Base-by-base conservation (phyloP, 1,284 basidiomycete genomes). In the Pyrrhoderma noxium region DNA sequence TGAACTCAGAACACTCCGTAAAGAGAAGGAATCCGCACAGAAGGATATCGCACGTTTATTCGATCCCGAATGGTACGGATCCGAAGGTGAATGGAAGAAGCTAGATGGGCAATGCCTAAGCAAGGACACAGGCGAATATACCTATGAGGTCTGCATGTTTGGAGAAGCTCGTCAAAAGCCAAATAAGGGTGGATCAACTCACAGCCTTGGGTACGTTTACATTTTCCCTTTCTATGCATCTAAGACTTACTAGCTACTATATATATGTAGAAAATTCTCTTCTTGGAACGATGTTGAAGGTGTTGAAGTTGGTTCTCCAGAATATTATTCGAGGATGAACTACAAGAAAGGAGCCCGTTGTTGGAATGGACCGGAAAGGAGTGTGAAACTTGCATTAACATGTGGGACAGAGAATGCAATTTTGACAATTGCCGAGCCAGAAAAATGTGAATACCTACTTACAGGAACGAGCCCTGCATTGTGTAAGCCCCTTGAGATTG, bases 401-500 rank as follows among this genome's bases (percentile, higher is more conserved):
- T 99, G 95, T 62, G 95, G 92, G 1, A 84, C 77, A 3, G 85
- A 92, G 61, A 98, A 98, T 61, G 78, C 75, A 4, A 66, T 99
- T n/a, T 66, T 85, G 11, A 79, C 84, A 1, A 82, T 99, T 3
- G 77, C 80, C 45, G 95, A 99, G 70, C 76, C 91, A 5, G 94
- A 99, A 68, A 99, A 99, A 71, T 99, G 95, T 71, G 92, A 95
- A 68, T 99, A 99, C 64, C 80, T 85, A 61, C 82, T 96, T 64
- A 89, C 83, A 46, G 91, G 82, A 9, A 91, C 88, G 23, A 83
- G 85, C 0, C 96, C 95, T 4, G 94, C 94, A 0, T 72, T 98
- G 34, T 99, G 95, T 67, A 75, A 82, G 65, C 87, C 89, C 22
- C 55, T 79, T 41, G 74, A 75, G 14, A 68, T 65, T 14, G 64